Evolutionary conservation across 164 flowering plant species (phyloP), one percentile per base, ranked within the genome.

Genomic region (Umbellularia californica): DNA sequence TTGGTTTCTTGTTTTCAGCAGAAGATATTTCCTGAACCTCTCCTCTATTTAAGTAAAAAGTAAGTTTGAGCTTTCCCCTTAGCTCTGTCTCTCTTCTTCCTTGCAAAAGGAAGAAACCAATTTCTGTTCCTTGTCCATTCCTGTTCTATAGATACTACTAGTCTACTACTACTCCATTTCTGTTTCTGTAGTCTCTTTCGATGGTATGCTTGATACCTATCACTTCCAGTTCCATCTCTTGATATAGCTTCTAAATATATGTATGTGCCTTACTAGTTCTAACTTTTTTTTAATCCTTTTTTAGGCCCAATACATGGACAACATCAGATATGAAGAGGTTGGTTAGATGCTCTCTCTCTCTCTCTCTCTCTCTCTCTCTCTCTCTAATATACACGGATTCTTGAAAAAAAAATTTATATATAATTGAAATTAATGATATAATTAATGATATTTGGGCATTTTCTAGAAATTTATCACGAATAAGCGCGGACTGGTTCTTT

Each of bases 401-500:
- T 30, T 30, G 3, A 30, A 3, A 30, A 30, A 0, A 30, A 5
- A 0, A 0, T 30, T 30, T 30, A 30, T 7, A 1, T 67, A 30
- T 15, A 20, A 67, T 17, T 67, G 22, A 17, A 7, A 28, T 67
- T 30, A 15, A 5, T 67, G 41, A 67, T 67, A 7, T 2, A 7
- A 28, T 67, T 30, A 15, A 5, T 67, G 41, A 67, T 67, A 7
- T 2, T 30, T 23, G 69, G 10, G 0, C 5, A 4, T 58, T 55
- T 22, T 47, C 0, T 14, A 75, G 73, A 73, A 69, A 60, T 70
- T 41, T 47, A 75, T 75, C 22, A 11, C 47, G 50, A 75, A 75
- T 15, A n/a, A 58, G 6, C 33, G 73, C 1, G 69, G 73, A 25
- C 3, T 62, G 62, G 24, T 88, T 81, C 88, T 85, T 1, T 91